Evolutionary conservation across 1,284 basidiomycete genomes (phyloP), one percentile per base, ranked within the genome.

Genomic region (Naganishia albida): DNA sequence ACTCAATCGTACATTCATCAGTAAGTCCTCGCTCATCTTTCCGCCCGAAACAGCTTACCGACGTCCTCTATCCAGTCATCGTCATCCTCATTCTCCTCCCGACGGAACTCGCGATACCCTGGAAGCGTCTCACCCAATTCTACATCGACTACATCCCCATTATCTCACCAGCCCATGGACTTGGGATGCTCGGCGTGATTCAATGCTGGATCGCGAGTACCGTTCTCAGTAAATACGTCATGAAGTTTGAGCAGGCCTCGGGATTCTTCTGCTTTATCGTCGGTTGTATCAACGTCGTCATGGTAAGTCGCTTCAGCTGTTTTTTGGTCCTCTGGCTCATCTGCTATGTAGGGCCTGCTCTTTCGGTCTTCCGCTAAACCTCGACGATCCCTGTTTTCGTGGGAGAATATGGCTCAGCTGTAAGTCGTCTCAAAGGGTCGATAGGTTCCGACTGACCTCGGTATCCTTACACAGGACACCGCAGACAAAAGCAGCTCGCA

Each of bases 211-310:
- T 92, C 70, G 88, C 88, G 20, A 87, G 88, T 0, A 85, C 87
- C 56, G 86, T 92, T 53, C 86, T 93, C 67, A 90, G 89, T 0
- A 90, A 91, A 77, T 87, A 86, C 72, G 87, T 89, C 64, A 83
- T 86, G 69, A 83, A 84, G 68, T 91, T 93, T 77, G 84, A 90
- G 1, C 86, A 92, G 71, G 89, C 92, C 64, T 83, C 89, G 1
- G 88, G 87, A 18, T 91, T 92, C 84, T 84, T 93, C 78, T 83
- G 94, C 70, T 93, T 94, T 80, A 82, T 90, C 53, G 75, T 93
- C 62, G 91, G 90, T 1, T 89, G 89, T 74, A 74, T 90, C 72
- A 93, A 95, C 82, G 86, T 91, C 68, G 76, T 92, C 66, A 82
- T 87, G 53, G 91, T 81, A 48, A 70, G 78, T 34, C 72, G 20